phyloP scores from a whole-genome alignment of 2,329 filamentous ascomycete genomes.

The Aspergillus tamarii region DNA sequence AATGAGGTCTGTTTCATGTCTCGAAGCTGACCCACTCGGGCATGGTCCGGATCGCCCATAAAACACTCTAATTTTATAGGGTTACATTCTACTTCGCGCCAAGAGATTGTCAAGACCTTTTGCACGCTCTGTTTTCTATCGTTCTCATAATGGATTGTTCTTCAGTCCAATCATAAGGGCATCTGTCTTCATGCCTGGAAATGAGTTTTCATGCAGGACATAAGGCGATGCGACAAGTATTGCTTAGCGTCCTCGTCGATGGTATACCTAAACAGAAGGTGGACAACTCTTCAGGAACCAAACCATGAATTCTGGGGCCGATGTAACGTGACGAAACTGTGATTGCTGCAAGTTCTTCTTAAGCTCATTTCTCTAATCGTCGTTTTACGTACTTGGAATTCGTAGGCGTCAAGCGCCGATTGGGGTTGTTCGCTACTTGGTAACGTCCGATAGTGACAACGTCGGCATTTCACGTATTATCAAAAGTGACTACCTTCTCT shows the following conservation, averaged over 20 bases:
- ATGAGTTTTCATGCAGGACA: not conserved
- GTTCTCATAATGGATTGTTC: not conserved
- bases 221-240: not conserved
- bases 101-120: not conserved
- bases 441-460: not conserved
- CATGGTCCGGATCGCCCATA: not conserved
- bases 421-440: not conserved
- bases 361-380: not conserved
- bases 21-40: not conserved
- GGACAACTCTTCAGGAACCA: not conserved
- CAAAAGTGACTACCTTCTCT: not conserved
- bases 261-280: not conserved
- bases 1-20: not conserved
- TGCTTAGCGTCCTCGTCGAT: not conserved
- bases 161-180: not conserved
- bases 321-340: conserved; percentile 2
- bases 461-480: not conserved
- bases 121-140: not conserved
- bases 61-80: not conserved
- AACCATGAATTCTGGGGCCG: not conserved
- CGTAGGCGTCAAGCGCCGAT: not conserved
- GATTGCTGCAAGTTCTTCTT: not conserved
- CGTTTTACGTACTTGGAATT: not conserved
- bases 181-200: not conserved
- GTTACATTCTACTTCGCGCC: not conserved